Base-by-base conservation (phyloP, 176 grass and related monocot species). In the Paspalum vaginatum region DNA sequence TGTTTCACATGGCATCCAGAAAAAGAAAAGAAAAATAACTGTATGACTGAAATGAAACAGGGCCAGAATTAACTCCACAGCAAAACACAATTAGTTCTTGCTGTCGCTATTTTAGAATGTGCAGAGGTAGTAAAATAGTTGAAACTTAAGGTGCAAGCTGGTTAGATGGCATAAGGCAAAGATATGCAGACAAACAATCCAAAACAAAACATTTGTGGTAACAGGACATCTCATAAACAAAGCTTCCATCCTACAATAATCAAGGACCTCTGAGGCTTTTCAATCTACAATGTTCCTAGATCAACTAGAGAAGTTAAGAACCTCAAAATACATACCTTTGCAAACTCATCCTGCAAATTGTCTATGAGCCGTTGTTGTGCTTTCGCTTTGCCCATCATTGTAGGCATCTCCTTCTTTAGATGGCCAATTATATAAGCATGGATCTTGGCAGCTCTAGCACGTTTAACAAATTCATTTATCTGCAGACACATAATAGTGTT, bases 381-480 rank as follows among this genome's bases (percentile, higher is more conserved):
- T 85, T 98, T 98, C 46, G 95, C 88, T 81, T 98, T 95, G 64
- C 95, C 95, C 84, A 95, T 87, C 95, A 95, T 93, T 7, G 95
- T 51, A 11, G 95, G 95, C 95, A 98, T 98, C 58, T 95, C 88
- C 65, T 91, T 98, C 70, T 79, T 98, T 65, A 98, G 84, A 71
- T 98, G 95, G 70, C 90, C 89, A 77, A 98, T 88, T 85, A 98
- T 91, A 66, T 91, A 93, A 67, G 95, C 88, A 89, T 98, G 95
- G 72, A 93, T 98, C 84, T 98, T 95, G 56, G 92, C 92, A 79
- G 95, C 92, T 88, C 95, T 95, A 55, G 95, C 90, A 24, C 95
- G 90, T 59, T 98, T 98, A 48, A 98, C 92, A 75, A 98, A 98
- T 77, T 98, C 95, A 85, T 95, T 98, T 75, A 98, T 95, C 95